Base-by-base conservation (phyloP, 2,329 filamentous ascomycete species). In the Mycosphaerella sp. region DNA sequence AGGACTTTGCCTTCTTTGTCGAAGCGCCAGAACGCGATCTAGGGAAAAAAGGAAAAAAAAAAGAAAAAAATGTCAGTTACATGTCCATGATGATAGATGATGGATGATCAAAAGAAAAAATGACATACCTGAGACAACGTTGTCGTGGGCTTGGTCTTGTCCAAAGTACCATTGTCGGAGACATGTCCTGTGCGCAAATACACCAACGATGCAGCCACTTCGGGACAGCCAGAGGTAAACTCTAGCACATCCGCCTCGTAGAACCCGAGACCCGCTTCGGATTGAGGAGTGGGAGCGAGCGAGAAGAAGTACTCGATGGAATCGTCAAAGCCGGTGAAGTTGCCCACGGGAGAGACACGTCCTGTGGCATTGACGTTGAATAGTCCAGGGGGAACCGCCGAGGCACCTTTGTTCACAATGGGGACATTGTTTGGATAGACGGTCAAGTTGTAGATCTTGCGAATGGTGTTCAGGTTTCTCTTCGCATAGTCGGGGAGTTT, bases 1-100 rank as follows among this genome's bases (percentile, higher is more conserved):
- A 70, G 53, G 6, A 76, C 73, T n/a, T 67, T 70, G 40, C 76
- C 76, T 2, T 66, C 53, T 3, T 72, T 65, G 55, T 77, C 73
- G 53, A 79, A 74, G 29, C 69, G 70, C 74, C 75, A 78, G 57
- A 77, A 79, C 0, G 73, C 72, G 10, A 75, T 51, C 58, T 64
- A 23, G 17, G 36, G 21, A 21, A 21, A 4, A 17, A 17, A 17
- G 14, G 14, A 17, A 17, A 17, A 17, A 17, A 17, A 17, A 17
- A 17, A 17, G 14, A 17, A 17, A 17, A 17, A 21, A 21, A 21
- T 21, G 21, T 21, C 21, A 21, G 3, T 21, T 21, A 21, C 21
- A 21, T 21, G 21, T 2, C 21, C 2, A 21, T 21, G 21, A 21
- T 21, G 3, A 21, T 21, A 21, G 21, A 21, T 21, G 21, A 21